These are phyloP conservation scores for Penicillium coffeae DNA, from an alignment of 495 filamentous ascomycete genomes.

Conservation along the genomic window DNA sequence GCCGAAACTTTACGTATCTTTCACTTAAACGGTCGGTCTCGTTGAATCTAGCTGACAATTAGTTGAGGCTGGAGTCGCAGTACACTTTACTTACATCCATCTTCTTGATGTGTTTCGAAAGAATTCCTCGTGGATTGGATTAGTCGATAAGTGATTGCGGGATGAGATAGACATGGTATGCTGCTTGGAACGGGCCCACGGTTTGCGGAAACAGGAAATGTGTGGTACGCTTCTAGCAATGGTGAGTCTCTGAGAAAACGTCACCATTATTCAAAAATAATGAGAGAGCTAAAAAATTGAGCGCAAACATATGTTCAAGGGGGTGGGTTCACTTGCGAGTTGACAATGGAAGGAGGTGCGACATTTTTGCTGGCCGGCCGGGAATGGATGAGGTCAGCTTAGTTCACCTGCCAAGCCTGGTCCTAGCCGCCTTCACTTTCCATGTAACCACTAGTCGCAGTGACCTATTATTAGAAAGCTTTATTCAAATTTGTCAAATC, in stretches of 20 bases:
- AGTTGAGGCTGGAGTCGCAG: slow-evolving; percentile 5
- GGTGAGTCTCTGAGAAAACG: slow-evolving; percentile 5
- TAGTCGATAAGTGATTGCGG: slow-evolving; percentile 17
- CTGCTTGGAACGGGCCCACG: slow-evolving; percentile 12
- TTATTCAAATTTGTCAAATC: too few species aligned
- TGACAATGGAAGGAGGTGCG: neutral
- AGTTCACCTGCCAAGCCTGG: too few species aligned
- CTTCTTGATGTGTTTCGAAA: slow-evolving; percentile 26
- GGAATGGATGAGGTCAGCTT: too few species aligned
- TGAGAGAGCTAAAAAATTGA: neutral
- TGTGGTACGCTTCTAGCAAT: slow-evolving; percentile 14
- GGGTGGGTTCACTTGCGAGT: neutral
- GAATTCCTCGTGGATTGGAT: slow-evolving; percentile 18
- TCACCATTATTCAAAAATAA: slow-evolving; percentile 11
- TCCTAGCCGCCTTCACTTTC: too few species aligned
- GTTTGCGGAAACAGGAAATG: slow-evolving; percentile 9
- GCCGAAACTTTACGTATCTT: slow-evolving; percentile 28
- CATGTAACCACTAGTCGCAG: too few species aligned
- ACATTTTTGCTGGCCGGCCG: too few species aligned
- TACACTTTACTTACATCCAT: slow-evolving; percentile 19
- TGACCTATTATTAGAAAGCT: too few species aligned
- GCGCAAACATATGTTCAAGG: neutral
- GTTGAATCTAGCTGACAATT: slow-evolving; percentile 20
- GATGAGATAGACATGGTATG: slow-evolving; percentile 13
- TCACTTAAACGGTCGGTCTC: slow-evolving; percentile 23